A percentile compares a stretch with the other conserved stretches of the same genome.
Evolutionary conservation across 2,329 filamentous ascomycete species (phyloP).

Genomic region (Aspergillus nomiae): DNA sequence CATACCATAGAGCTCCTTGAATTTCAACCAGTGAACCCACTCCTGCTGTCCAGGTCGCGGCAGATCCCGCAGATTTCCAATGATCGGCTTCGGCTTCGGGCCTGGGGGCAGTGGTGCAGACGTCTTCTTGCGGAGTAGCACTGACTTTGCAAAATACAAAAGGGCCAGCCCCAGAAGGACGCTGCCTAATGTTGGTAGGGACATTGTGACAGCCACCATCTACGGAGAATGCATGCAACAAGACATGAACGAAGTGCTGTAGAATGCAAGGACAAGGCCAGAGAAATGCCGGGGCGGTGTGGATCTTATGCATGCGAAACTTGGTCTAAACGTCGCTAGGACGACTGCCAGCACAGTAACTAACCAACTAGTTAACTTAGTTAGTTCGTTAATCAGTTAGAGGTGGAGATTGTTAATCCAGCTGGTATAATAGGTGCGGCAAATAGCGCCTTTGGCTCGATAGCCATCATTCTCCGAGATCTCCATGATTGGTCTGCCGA

Average conservation of each 20-base stretch:
- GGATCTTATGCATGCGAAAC: neutral
- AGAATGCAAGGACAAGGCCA: neutral
- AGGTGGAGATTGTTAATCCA: neutral
- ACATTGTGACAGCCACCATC: neutral
- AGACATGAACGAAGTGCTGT: neutral
- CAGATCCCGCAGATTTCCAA: constrained; percentile 8
- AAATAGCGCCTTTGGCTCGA: too few species aligned
- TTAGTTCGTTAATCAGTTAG: neutral
- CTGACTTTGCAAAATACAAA: neutral
- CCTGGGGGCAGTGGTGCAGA: constrained; percentile 4
- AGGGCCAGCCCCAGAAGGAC: neutral
- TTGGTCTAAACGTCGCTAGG: too few species aligned
- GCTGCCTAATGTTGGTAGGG: neutral
- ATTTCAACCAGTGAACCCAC: constrained; percentile 5
- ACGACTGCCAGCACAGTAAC: neutral
- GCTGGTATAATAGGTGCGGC: neutral
- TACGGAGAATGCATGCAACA: neutral
- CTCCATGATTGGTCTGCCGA: neutral
- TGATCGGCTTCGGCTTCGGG: constrained; percentile 6
- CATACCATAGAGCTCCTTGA: constrained; percentile 10
- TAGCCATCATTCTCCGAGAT: neutral
- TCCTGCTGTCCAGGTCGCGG: constrained; percentile 5
- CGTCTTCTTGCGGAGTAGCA: neutral
- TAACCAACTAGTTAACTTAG: too few species aligned
- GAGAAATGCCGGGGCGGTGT: neutral